Base-by-base conservation (phyloP, 176 grass and related monocot genomes). In the Oryza glumipatula region DNA sequence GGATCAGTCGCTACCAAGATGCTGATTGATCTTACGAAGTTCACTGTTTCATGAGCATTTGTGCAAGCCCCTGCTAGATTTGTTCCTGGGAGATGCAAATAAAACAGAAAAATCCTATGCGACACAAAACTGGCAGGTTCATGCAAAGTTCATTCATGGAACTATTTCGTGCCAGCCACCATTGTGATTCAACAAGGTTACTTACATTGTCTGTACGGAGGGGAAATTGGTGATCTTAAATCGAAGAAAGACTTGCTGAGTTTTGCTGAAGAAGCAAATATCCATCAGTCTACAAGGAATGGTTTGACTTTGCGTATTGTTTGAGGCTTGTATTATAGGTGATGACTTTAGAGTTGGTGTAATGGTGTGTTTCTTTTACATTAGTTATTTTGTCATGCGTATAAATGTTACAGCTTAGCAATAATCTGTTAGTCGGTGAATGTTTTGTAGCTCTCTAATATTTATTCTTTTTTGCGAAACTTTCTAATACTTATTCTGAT, bases 1-100 rank as follows among this genome's bases (percentile, higher is more conserved):
- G 1, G 72, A 80, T 67, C 91, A 94, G 65, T 98, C 96, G 1
- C 83, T 92, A 21, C 91, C 96, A 26, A 91, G 91, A 56, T 95
- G 88, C 58, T 94, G 86, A 98, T 56, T 76, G 36, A 16, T 74
- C 58, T 23, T 77, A 17, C 78, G 35, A 67, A 52, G 67, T 81
- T 66, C 2, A 56, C 43, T 19, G 15, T 38, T 73, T 87, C 49
- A 75, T 63, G 22, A 67, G 13, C 56, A 36, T 13, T 65, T 64
- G 21, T 44, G 11, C 35, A 77, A 10, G 6, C 7, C 65, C 41
- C n/a, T 9, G 47, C 36, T 67, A 10, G 17, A n/a, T 14, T 86
- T 45, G n/a, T 36, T 73, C 39, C 24, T 65, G 30, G 16, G 47
- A 72, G 11, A 11, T 64, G 23, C 23, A 3, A 6, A 23, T 73